Evolutionary conservation across 2,329 filamentous ascomycete genomes (phyloP).

Genomic region (Emmonsiellopsis sp.): DNA sequence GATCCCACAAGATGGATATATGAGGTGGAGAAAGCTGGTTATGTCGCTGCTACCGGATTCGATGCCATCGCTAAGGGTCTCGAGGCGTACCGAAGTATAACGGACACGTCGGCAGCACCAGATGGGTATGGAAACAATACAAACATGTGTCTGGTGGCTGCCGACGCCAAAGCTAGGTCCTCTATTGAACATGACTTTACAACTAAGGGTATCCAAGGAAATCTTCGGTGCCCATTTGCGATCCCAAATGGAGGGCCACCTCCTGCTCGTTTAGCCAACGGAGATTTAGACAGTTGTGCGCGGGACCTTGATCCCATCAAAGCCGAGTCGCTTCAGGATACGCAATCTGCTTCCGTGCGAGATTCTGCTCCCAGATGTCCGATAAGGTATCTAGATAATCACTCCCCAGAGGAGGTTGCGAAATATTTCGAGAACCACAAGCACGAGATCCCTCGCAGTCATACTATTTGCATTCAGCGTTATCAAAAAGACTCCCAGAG

Average conservation of each 20-base stretch:
- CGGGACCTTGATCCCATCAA: conserved; percentile 51
- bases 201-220: conserved; percentile 69
- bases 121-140: conserved; percentile 22
- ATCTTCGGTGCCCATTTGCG: conserved; percentile 72
- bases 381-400: conserved; percentile 84
- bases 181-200: conserved; percentile 85
- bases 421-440: conserved; percentile 92
- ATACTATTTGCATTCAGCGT: conserved; percentile 81
- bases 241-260: conserved; percentile 31
- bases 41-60: conserved; percentile 11
- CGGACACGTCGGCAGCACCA: conserved; percentile 15
- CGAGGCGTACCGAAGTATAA: conserved; percentile 31
- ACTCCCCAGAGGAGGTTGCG: conserved; percentile 86
- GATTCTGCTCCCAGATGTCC: conserved; percentile 62
- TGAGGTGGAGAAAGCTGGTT: conserved; percentile 9
- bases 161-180: conserved; percentile 50
- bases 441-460: conserved; percentile 85
- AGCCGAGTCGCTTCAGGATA: conserved; percentile 35
- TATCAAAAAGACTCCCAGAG: conserved; percentile 82
- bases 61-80: conserved; percentile 29
- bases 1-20: conserved; percentile 10
- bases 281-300: conserved; percentile 30
- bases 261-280: conserved; percentile 29
- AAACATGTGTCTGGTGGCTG: conserved; percentile 31
- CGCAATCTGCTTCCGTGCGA: conserved; percentile 34